Base-by-base conservation (phyloP, 2,329 filamentous ascomycete genomes). In the Dactylellina leptospora region DNA sequence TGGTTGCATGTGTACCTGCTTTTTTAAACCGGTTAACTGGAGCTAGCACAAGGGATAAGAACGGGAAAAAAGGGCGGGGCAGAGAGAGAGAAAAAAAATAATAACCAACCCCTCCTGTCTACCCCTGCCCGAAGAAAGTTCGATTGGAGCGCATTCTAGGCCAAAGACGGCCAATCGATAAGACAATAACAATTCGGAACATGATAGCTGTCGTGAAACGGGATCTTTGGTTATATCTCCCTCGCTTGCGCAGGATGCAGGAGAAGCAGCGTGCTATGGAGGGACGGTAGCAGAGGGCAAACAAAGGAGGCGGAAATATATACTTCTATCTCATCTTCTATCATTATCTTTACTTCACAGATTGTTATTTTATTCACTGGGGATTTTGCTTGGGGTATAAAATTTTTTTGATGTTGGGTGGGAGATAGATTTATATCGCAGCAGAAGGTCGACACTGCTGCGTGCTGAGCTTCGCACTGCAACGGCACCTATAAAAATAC, bases 111-210 rank as follows among this genome's bases (percentile, higher is more conserved):
- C 44, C 20, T 20, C 20, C 44, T 33, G 30, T 18, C 47, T 20
- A 20, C 25, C 47, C 16, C 9, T 36, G n/a, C 6, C 42, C 6
- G 5, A 16, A 33, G 38, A n/a, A 42, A n/a, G 8, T 42, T 18
- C 4, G 16, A n/a, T 13, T 33, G 6, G 30, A 13, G 30, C 13
- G 30, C 8, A n/a, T 20, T 48, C 47, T 51, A 51, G 11, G 47
- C 47, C 47, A 30, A 51, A 51, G 47, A 25, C 47, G 47, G 47
- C 47, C 47, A 51, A 51, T 51, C 47, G 47, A 51, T 51, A 51
- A 51, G 47, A 51, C 22, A 27, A 18, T 22, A 18, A 10, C 22
- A 48, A n/a, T n/a, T n/a, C n/a, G n/a, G n/a, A n/a, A n/a, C n/a
- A n/a, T n/a, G n/a, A n/a, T n/a, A n/a, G n/a, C 42, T 45, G 9